Percentiles rank a stretch among this genome's conserved stretches.
phyloP scores from a whole-genome alignment of 371 early-diverging fungal genomes.

The Mucor lusitanicus region DNA sequence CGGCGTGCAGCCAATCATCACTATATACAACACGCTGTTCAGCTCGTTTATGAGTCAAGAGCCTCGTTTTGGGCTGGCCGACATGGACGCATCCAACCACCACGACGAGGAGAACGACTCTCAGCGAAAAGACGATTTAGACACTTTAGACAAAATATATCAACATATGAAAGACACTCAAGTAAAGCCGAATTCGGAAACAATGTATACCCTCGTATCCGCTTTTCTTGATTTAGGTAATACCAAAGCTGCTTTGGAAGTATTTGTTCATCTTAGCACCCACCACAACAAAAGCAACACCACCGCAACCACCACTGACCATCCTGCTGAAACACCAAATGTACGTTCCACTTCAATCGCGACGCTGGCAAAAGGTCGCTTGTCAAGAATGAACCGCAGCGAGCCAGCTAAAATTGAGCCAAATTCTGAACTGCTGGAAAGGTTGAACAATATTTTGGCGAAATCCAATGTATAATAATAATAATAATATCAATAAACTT shows the following conservation, averaged over 20 bases:
- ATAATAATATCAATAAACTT: not conserved
- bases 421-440: conserved; percentile 31
- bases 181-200: conserved; percentile 44
- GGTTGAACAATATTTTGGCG: conserved; percentile 27
- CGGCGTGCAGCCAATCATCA: conserved; percentile 26
- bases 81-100: not conserved
- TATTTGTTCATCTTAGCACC: conserved; percentile 43
- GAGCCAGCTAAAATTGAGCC: conserved; percentile 28
- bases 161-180: conserved; percentile 26
- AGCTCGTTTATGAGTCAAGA: conserved; percentile 25
- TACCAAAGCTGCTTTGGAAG: conserved; percentile 46
- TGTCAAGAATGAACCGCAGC: not conserved
- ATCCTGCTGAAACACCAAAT: not conserved
- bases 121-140: not conserved
- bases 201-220: conserved; percentile 54
- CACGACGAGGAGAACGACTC: not conserved
- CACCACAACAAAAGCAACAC: not conserved
- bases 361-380: conserved; percentile 20
- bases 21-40: conserved; percentile 42
- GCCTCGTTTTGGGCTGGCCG: not conserved
- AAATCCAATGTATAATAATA: conserved; percentile 7
- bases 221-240: conserved; percentile 59
- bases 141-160: conserved; percentile 28
- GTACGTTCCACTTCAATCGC: conserved; percentile 20
- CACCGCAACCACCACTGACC: not conserved